A percentile compares a stretch with the other conserved stretches of the same genome.
phyloP scores from a whole-genome alignment of 2,329 filamentous ascomycete genomes.

The Camptophora hylomeconis region DNA sequence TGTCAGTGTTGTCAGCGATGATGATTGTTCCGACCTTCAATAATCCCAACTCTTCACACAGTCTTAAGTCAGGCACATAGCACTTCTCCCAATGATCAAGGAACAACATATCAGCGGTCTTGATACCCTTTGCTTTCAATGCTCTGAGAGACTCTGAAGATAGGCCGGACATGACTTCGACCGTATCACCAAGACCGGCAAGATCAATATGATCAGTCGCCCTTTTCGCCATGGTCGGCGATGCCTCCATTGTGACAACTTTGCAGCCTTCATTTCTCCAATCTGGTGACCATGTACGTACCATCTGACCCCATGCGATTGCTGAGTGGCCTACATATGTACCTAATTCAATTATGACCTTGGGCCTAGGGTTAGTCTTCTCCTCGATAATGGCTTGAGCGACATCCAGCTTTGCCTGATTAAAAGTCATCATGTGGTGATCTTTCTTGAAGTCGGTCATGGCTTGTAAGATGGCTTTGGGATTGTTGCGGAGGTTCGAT shows the following conservation, averaged over 20 bases:
- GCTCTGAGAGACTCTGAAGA: slow-evolving; percentile 15
- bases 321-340: slow-evolving; percentile 26
- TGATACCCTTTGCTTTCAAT: slow-evolving; percentile 14
- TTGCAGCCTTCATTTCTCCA: no score
- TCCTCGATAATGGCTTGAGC: slow-evolving; percentile 16
- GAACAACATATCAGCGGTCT: slow-evolving; percentile 25
- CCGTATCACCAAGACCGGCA: slow-evolving; percentile 19
- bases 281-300: no score
- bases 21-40: slow-evolving; percentile 23
- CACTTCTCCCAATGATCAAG: slow-evolving; percentile 25
- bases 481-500: slow-evolving; percentile 14
- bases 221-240: slow-evolving; percentile 18
- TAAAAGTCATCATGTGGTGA: slow-evolving; percentile 24
- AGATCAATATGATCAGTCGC: slow-evolving; percentile 19
- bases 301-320: slow-evolving; percentile 17
- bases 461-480: slow-evolving; percentile 18
- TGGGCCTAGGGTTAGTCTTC: slow-evolving; percentile 19
- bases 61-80: slow-evolving; percentile 25
- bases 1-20: slow-evolving; percentile 32
- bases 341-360: slow-evolving; percentile 24
- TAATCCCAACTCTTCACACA: slow-evolving; percentile 23
- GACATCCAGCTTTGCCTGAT: slow-evolving; percentile 18
- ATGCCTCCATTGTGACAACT: no score
- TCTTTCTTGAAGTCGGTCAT: slow-evolving; percentile 22
- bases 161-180: slow-evolving; percentile 18